Evolutionary conservation across 257 asterid genomes (phyloP).

Genomic region (Solanum sparsipilum): DNA sequence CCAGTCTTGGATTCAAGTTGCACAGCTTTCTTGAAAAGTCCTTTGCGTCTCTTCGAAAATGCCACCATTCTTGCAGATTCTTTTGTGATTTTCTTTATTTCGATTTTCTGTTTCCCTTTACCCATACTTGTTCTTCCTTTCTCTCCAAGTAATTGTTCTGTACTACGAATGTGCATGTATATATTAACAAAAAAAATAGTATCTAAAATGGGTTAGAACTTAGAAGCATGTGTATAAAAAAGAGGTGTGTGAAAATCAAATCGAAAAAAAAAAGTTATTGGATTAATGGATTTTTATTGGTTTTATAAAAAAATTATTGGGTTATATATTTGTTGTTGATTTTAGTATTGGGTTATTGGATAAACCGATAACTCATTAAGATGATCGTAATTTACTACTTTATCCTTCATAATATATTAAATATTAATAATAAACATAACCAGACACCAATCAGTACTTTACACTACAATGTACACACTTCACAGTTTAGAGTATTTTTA

Average conservation of each 20-base stretch:
- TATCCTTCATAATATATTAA: too few species aligned
- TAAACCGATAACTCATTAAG: too few species aligned
- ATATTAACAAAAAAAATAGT: background rate
- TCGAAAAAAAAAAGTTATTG: too few species aligned
- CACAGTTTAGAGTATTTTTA: too few species aligned
- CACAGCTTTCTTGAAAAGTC: constrained; percentile 1
- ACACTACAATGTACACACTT: too few species aligned
- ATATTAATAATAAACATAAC: too few species aligned
- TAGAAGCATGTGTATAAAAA: background rate
- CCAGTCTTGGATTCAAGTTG: background rate
- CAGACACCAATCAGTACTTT: too few species aligned
- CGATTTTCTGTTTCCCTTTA: background rate
- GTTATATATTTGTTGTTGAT: too few species aligned
- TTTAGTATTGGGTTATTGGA: too few species aligned
- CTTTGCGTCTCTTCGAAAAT: background rate
- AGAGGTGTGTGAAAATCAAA: background rate
- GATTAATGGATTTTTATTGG: too few species aligned
- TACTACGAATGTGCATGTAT: background rate
- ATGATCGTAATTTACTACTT: too few species aligned
- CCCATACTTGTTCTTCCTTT: background rate
- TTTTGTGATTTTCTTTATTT: background rate
- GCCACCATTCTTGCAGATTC: background rate
- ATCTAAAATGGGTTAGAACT: background rate
- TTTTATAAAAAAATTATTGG: too few species aligned
- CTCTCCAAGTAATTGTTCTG: background rate